Percentiles rank a stretch among this genome's conserved stretches.
These are phyloP conservation scores for Cenchrus purpureus DNA, from an alignment of 176 grass and related monocot genomes.

Conservation along the genomic window DNA sequence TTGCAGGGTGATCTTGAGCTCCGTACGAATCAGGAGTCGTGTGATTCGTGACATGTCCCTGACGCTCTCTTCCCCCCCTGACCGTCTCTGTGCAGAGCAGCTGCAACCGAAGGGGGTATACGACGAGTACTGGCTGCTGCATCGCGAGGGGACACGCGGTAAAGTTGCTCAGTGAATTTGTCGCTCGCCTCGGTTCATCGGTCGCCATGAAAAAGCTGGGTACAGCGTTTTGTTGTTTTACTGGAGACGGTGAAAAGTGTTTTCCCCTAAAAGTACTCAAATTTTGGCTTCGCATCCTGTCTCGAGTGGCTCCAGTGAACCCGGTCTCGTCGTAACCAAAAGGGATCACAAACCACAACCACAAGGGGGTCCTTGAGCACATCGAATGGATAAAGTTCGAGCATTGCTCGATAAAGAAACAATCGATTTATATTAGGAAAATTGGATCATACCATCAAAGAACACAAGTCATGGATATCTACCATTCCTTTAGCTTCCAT, in stretches of 20 bases:
- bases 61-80: background rate
- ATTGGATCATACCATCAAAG: too few species aligned
- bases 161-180: slow-evolving; percentile 38
- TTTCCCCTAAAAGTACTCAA: background rate
- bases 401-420: too few species aligned
- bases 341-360: too few species aligned
- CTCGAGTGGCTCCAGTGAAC: background rate
- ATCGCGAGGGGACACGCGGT: slow-evolving; percentile 39
- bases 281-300: background rate
- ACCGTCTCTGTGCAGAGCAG: background rate
- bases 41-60: slow-evolving; percentile 35
- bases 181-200: slow-evolving; percentile 19
- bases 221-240: background rate
- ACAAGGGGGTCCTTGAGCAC: too few species aligned
- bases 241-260: slow-evolving; percentile 27
- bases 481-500: too few species aligned
- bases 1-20: background rate
- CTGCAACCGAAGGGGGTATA: background rate
- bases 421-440: too few species aligned
- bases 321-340: too few species aligned
- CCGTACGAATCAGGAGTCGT: background rate
- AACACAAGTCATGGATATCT: too few species aligned
- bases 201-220: slow-evolving; percentile 15
- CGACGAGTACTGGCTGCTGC: slow-evolving; percentile 13
- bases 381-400: too few species aligned